Percentiles rank a stretch among this genome's conserved stretches.
Evolutionary conservation across 805 yeast species (phyloP).

Genomic region (Yarrowia alimentaria): DNA sequence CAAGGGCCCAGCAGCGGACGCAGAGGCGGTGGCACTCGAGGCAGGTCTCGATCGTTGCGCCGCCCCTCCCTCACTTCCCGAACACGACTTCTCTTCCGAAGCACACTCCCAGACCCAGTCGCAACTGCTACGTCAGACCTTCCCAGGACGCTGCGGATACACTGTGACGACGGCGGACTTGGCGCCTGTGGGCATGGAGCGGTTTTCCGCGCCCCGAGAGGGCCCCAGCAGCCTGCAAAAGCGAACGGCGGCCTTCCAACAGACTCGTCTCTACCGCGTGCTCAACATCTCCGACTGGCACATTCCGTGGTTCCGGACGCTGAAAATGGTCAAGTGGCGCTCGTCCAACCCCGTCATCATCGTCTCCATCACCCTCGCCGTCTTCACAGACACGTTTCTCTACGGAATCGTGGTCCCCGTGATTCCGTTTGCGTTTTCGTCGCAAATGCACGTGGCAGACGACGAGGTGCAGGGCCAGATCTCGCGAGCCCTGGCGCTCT

Average conservation of each 20-base stretch:
- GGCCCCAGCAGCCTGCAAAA: background rate
- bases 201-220: background rate
- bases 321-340: constrained; percentile 29
- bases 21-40: no score
- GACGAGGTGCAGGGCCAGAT: constrained; percentile 35
- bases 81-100: no score
- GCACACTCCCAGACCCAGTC: no score
- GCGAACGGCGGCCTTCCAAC: background rate
- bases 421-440: constrained; percentile 39
- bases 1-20: no score
- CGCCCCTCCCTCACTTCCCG: no score
- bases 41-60: no score
- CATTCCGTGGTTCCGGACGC: constrained; percentile 2
- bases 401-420: constrained; percentile 40
- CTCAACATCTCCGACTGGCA: constrained; percentile 9
- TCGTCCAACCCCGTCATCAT: constrained; percentile 34
- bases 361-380: constrained; percentile 37
- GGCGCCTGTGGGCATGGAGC: constrained; percentile 3
- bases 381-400: constrained; percentile 40
- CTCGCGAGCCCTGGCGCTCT: constrained; percentile 37
- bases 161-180: no score
- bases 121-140: no score
- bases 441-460: constrained; percentile 35
- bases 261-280: background rate
- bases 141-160: no score